Evolutionary conservation across 768 basidiomycete species (phyloP).

Genomic region (Flagelloscypha sp.): DNA sequence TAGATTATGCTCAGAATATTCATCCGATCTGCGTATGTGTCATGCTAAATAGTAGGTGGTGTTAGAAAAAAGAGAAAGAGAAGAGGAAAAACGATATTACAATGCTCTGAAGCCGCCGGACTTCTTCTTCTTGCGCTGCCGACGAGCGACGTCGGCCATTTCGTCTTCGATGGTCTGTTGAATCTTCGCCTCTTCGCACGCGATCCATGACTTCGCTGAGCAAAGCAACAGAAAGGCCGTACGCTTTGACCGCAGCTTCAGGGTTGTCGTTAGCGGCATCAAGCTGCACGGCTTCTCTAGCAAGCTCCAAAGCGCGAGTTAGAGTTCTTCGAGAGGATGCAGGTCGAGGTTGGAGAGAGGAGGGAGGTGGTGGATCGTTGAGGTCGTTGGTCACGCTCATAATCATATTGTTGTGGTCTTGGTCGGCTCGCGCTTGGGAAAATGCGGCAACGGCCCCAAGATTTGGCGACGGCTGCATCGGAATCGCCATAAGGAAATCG

Average conservation of each 20-base stretch:
- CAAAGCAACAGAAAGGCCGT: constrained; percentile 77
- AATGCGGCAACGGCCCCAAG: constrained; percentile 55
- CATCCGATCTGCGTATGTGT: constrained; percentile 93
- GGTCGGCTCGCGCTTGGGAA: constrained; percentile 42
- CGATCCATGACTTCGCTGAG: constrained; percentile 90
- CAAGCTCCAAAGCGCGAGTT: constrained; percentile 78
- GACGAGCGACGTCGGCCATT: constrained; percentile 65
- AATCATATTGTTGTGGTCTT: constrained; percentile 14
- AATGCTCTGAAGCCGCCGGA: constrained; percentile 77
- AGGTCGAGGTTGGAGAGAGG: constrained; percentile 41
- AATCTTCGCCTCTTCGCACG: constrained; percentile 79
- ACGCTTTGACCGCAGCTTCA: constrained; percentile 81
- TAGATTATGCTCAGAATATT: constrained; percentile 86
- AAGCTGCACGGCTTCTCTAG: constrained; percentile 82
- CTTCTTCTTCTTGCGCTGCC: constrained; percentile 89
- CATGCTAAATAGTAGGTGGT: constrained; percentile 50
- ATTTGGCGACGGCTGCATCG: constrained; percentile 43
- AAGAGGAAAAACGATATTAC: constrained; percentile 40
- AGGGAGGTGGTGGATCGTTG: constrained; percentile 32
- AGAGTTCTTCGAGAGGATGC: constrained; percentile 82
- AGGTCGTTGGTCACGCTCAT: constrained; percentile 26
- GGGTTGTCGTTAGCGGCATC: constrained; percentile 87
- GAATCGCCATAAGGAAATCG: no score
- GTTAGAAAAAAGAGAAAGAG: constrained; percentile 7
- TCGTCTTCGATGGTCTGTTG: constrained; percentile 51